Evolutionary conservation across 257 asterid genomes (phyloP).

Genomic region (Primulina eburnea): DNA sequence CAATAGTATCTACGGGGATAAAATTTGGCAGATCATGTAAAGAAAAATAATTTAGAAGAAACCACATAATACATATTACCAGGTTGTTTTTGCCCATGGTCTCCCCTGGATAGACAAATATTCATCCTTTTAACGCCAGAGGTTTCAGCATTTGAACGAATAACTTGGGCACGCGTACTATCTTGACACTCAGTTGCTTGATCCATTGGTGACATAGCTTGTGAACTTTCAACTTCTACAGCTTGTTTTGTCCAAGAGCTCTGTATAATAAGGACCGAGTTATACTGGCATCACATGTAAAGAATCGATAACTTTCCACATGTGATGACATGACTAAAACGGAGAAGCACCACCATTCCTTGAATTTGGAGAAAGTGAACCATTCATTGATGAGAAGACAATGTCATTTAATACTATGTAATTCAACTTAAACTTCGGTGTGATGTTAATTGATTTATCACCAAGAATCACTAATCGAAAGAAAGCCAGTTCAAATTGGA

Average conservation of each 20-base stretch:
- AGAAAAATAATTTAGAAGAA: slow-evolving; percentile 16
- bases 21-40: slow-evolving; percentile 23
- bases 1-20: slow-evolving; percentile 35
- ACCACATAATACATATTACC: slow-evolving; percentile 36
- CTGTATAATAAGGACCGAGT: slow-evolving; percentile 38
- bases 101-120: slow-evolving; percentile 35
- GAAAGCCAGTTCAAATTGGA: not conserved
- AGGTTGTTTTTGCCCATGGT: slow-evolving; percentile 36
- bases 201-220: slow-evolving; percentile 47
- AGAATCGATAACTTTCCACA: slow-evolving; percentile 16
- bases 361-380: not conserved
- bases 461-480: not conserved
- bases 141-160: slow-evolving; percentile 50
- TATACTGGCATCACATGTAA: slow-evolving; percentile 19
- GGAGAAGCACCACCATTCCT: not conserved
- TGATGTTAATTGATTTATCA: not conserved
- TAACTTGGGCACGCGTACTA: slow-evolving; percentile 65
- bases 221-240: slow-evolving; percentile 59
- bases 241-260: slow-evolving; percentile 83
- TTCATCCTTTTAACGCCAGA: slow-evolving; percentile 37
- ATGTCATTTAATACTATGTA: no score
- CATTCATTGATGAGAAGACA: not conserved
- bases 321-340: not conserved
- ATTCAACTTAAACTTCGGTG: not conserved
- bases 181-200: slow-evolving; percentile 52